phyloP scores from a whole-genome alignment of 1,139 yeast genomes.

The Taiozyma sp. region DNA sequence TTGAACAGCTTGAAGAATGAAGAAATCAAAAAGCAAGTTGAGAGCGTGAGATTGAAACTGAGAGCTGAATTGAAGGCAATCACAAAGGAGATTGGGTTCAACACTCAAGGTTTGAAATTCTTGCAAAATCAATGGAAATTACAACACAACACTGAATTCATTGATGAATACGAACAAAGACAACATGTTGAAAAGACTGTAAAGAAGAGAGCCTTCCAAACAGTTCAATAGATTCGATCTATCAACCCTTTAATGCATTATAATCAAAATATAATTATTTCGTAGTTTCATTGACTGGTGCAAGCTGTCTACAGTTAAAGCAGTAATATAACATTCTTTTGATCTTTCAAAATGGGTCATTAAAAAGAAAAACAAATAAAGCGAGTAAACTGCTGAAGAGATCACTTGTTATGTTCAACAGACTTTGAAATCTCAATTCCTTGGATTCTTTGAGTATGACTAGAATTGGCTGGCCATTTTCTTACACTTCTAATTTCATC shows the following conservation, averaged over 20 bases:
- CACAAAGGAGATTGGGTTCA: constrained; percentile 70
- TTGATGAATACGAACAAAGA: constrained; percentile 62
- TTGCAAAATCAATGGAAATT: constrained; percentile 76
- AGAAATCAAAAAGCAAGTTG: constrained; percentile 52
- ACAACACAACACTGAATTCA: constrained; percentile 68
- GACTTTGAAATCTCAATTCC: constrained; percentile 41
- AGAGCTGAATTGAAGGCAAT: constrained; percentile 49
- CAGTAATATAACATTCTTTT: neutral
- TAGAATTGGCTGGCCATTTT: constrained; percentile 70
- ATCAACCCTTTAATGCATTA: neutral
- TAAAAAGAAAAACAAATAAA: neutral
- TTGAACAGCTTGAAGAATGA: constrained; percentile 62
- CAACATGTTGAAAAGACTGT: constrained; percentile 50
- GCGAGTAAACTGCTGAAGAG: neutral
- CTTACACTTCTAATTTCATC: constrained; percentile 87
- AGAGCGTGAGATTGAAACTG: constrained; percentile 52
- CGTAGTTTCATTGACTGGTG: neutral
- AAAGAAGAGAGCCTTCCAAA: constrained; percentile 64
- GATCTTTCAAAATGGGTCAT: neutral
- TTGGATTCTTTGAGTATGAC: constrained; percentile 66
- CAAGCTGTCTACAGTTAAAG: neutral
- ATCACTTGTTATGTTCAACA: constrained; percentile 24
- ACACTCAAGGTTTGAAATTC: constrained; percentile 76
- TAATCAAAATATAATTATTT: neutral
- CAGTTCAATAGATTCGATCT: constrained; percentile 17